Base-by-base conservation (phyloP, 1,284 basidiomycete genomes). In the Cryptococcus sp. region DNA sequence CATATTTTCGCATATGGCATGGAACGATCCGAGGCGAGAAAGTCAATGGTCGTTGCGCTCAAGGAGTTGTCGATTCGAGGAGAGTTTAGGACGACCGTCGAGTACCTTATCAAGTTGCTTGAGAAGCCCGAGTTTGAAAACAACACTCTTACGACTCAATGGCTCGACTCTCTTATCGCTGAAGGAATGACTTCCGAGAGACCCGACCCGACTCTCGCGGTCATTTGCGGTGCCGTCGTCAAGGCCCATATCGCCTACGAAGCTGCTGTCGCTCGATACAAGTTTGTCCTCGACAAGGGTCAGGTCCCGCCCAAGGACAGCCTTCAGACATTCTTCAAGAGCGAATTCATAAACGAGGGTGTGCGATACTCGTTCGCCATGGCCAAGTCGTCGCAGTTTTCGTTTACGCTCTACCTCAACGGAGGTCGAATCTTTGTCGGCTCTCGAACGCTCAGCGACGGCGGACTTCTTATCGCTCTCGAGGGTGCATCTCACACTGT, bases 1-100 rank as follows among this genome's bases (percentile, higher is more conserved):
- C 95, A 99, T 72, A 95, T 98, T 69, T 99, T 99, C 65, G 94
- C 95, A 25, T 98, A 97, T 68, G 95, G 95, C 50, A 87, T 94
- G 73, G 93, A 98, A 72, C 87, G 95, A 60, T 79, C 82, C 55
- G 94, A 98, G 75, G 88, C 87, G 63, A 77, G 95, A 64, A 98
- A 99, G 80, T 97, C 97, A 71, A 99, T 99, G 94, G 93, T 98
- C 57, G 87, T 99, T 63, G 94, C 95, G 16, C 78, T 99, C 63
- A 98, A 98, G 78, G 95, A 98, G 74, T 78, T 98, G 54, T 93
- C 88, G 69, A 98, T 99, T 69, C 91, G 95, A 63, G 95, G 95
- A 54, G 95, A 99, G 73, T 99, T 99, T 80, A 79, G 95, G 54
- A 97, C 92, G 21, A 99, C 95, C 0, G 94, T 98, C 65, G 95